Percentiles rank a stretch among this genome's conserved stretches.
phyloP scores from a whole-genome alignment of 164 flowering plant genomes.

The Magnolia sinica region DNA sequence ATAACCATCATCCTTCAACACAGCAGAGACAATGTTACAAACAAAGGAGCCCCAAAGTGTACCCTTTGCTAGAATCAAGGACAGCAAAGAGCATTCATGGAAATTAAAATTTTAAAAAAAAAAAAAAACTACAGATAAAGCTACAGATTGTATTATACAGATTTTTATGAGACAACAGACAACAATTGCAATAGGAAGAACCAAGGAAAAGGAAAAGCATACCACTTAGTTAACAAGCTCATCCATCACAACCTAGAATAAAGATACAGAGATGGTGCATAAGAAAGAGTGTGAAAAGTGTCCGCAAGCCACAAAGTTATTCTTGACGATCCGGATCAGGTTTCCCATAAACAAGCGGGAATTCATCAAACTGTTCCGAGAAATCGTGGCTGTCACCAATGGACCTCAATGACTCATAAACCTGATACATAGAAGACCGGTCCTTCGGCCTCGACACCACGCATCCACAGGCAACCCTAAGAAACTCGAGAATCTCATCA shows the following conservation, averaged over 20 bases:
- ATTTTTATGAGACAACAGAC: slow-evolving; percentile 7
- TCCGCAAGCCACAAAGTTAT: slow-evolving; percentile 10
- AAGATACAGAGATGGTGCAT: background rate
- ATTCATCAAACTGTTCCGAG: slow-evolving; percentile 54
- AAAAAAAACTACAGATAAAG: slow-evolving; percentile 8
- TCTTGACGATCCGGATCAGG: slow-evolving; percentile 29
- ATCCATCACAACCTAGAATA: background rate
- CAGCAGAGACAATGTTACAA: slow-evolving; percentile 3
- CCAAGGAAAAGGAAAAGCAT: slow-evolving; percentile 15
- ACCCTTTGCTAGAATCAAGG: slow-evolving; percentile 8
- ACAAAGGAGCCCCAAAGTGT: slow-evolving; percentile 4
- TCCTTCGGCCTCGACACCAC: slow-evolving; percentile 63
- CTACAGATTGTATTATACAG: slow-evolving; percentile 18
- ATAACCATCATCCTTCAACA: slow-evolving; percentile 8
- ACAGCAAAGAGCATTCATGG: slow-evolving; percentile 5
- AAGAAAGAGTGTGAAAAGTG: background rate
- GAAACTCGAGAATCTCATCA: slow-evolving; percentile 48
- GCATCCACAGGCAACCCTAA: slow-evolving; percentile 52
- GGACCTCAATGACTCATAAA: slow-evolving; percentile 46
- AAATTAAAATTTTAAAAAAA: background rate
- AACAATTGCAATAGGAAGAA: slow-evolving; percentile 9
- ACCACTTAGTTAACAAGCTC: slow-evolving; percentile 14
- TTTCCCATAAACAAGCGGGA: slow-evolving; percentile 44
- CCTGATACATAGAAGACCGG: slow-evolving; percentile 53
- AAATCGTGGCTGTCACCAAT: slow-evolving; percentile 40